Evolutionary conservation across 176 grass and related monocot species (phyloP).

Genomic region (Eleusine indica): DNA sequence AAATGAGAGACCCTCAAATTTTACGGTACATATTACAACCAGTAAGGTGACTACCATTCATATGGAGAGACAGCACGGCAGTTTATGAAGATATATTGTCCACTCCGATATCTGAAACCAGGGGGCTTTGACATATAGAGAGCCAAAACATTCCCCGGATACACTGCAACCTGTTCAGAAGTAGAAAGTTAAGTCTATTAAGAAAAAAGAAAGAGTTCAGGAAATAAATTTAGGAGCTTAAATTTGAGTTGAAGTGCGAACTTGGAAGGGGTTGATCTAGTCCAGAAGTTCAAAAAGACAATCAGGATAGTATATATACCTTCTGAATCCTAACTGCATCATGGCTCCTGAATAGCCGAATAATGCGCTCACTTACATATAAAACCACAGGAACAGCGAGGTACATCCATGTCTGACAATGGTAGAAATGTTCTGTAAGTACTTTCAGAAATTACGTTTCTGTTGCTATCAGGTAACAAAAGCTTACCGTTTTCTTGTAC

Average conservation of each 20-base stretch:
- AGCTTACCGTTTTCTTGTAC: constrained; percentile 92
- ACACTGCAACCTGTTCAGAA: constrained; percentile 71
- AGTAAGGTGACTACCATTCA: constrained; percentile 62
- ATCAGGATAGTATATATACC: constrained; percentile 40
- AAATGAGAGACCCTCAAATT: no score
- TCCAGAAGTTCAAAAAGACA: constrained; percentile 17
- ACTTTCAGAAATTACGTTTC: neutral
- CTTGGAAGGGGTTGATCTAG: no score
- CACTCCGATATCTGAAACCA: constrained; percentile 84
- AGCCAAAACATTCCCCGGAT: constrained; percentile 83
- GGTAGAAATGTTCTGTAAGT: constrained; percentile 23
- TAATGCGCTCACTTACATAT: constrained; percentile 69
- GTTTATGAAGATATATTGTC: constrained; percentile 93
- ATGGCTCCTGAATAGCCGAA: constrained; percentile 81
- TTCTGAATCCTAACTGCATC: constrained; percentile 80
- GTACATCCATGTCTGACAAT: constrained; percentile 93
- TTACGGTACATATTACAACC: no score
- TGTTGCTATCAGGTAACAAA: neutral
- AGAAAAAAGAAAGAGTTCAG: neutral
- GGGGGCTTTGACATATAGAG: constrained; percentile 91
- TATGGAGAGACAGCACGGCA: constrained; percentile 81
- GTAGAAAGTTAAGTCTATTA: constrained; percentile 5
- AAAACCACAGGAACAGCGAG: constrained; percentile 77
- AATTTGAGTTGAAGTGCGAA: neutral
- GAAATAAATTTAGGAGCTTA: neutral